Evolutionary conservation across 2,329 filamentous ascomycete genomes (phyloP).

Genomic region (Fusarium sp.): DNA sequence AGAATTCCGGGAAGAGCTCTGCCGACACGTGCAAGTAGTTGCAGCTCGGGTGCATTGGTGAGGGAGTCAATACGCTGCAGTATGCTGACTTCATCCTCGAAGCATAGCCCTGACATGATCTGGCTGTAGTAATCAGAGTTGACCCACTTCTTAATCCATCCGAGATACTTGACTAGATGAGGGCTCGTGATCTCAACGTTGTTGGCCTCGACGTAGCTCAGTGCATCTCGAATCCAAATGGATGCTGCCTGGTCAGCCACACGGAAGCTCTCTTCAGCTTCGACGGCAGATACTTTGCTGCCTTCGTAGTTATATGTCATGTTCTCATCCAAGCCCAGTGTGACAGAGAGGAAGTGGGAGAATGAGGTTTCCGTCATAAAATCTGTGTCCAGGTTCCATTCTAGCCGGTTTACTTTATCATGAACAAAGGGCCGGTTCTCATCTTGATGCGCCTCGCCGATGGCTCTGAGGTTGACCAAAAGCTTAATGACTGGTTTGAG

Average conservation of each 20-base stretch:
- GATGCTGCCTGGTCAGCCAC: constrained; percentile 1
- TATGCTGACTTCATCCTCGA: not conserved
- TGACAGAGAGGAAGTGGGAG: not conserved
- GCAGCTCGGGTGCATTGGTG: not conserved
- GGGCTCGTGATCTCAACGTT: not conserved
- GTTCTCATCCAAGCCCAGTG: not conserved
- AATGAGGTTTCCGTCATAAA: not conserved
- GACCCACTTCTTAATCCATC: constrained; percentile 10
- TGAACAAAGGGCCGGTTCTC: not conserved
- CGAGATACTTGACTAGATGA: constrained; percentile 4
- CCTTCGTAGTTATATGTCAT: constrained; percentile 1
- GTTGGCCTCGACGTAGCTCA: not conserved
- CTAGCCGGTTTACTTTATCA: not conserved
- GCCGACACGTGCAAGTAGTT: constrained; percentile 1
- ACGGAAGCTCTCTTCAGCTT: not conserved
- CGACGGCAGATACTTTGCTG: not conserved
- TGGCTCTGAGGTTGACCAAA: not conserved
- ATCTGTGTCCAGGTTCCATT: constrained; percentile 1
- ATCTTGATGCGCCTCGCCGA: not conserved
- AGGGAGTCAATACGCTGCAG: not conserved
- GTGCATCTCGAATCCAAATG: constrained; percentile 3
- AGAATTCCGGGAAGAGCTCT: not conserved
- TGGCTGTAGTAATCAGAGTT: not conserved
- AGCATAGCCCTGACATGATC: not conserved
- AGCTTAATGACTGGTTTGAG: not conserved